Evolutionary conservation across 495 filamentous ascomycete species (phyloP), one percentile per base, ranked within the genome.

Genomic region (Penicillium bovifimosum): DNA sequence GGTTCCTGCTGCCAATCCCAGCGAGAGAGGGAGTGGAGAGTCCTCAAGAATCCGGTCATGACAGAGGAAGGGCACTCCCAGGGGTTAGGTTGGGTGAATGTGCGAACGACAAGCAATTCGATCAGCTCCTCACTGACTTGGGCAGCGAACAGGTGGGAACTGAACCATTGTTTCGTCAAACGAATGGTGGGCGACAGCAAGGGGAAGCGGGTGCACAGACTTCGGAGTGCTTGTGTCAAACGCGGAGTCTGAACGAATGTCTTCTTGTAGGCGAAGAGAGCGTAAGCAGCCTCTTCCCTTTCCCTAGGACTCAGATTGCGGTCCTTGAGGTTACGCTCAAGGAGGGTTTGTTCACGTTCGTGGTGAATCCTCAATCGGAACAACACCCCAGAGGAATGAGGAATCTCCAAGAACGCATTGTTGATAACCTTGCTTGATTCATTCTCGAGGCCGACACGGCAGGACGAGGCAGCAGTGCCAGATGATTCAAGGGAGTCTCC

Each of bases 1-100:
- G 93, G 87, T 24, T 89, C 84, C 26, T 77, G 70, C 17, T 88
- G 82, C 93, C 93, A 98, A 60, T 97, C 90, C 91, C 93, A 98
- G 18, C 80, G 77, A 1, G 90, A 80, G 9, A 97, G 68, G 55
- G 88, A 85, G 6, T 82, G 61, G 8, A 98, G 72, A 5, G 90
- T 87, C 35, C 91, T 80, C 16, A 91, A 66, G 60, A 98, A 95
- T 4, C 86, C 93, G 14, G 84, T 85, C 73, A 80, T 85, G n/a
- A 84, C 75, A 61, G 83, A 90, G 0, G 85, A 86, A 3, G 93
- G 93, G 2, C 80, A 67, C 14, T 81, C 71, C 86, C 88, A 96
- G 0, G 92, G 90, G 53, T 89, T 84, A 0, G 89, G 87, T 31
- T 84, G 80, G n/a, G 91, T 70, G 66, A 96, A 98, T 31, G 79